Conservation (phyloP, 805 yeast species). For the Pichia membranifaciens region DNA sequence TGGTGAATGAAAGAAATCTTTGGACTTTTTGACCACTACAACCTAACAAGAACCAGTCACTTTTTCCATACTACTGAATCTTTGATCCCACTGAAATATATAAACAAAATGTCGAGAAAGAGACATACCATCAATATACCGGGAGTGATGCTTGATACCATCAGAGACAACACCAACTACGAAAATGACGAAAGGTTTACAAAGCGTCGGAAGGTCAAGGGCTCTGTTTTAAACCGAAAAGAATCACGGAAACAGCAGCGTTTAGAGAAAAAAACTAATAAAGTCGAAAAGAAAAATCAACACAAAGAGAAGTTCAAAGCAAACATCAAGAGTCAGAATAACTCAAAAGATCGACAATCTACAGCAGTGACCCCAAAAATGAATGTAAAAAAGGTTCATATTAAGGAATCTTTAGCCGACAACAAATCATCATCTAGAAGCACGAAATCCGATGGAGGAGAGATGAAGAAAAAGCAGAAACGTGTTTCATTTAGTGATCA, state of each 20-base stretch:
- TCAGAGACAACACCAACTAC: slow-evolving; percentile 32
- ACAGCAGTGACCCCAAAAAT: neutral
- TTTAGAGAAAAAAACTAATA: slow-evolving; percentile 26
- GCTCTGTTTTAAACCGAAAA: slow-evolving; percentile 25
- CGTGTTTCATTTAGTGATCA: slow-evolving; percentile 19
- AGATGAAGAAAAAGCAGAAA: slow-evolving; percentile 12
- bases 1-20: no score
- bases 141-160: slow-evolving; percentile 37
- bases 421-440: neutral
- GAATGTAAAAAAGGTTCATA: neutral
- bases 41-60: no score
- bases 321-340: neutral
- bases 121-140: slow-evolving; percentile 37
- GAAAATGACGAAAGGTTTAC: slow-evolving; percentile 29
- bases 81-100: no score
- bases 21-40: no score
- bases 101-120: slow-evolving; percentile 18
- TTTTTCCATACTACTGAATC: no score
- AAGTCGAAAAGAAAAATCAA: slow-evolving; percentile 3
- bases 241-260: slow-evolving; percentile 37
- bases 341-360: neutral
- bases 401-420: neutral
- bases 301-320: neutral
- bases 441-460: neutral
- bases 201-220: slow-evolving; percentile 23